Percentiles rank a stretch among this genome's conserved stretches.
Evolutionary conservation across 768 basidiomycete species (phyloP).

Genomic region (Calocybe cyanea): DNA sequence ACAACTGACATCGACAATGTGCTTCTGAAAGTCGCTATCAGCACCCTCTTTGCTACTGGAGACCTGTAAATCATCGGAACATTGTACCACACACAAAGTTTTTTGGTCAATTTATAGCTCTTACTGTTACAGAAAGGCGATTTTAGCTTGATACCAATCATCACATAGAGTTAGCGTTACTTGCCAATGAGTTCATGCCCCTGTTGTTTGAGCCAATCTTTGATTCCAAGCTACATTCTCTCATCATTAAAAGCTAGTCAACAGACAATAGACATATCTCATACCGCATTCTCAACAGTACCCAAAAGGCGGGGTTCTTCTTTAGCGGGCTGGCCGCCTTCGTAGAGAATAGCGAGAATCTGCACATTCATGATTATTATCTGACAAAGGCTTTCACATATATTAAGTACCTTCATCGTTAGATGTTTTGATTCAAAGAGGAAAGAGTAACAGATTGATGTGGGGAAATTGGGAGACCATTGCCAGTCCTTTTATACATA

Average conservation of each 20-base stretch:
- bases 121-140: too few species aligned
- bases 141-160: too few species aligned
- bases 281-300: slow-evolving; percentile 75
- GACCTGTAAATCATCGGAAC: too few species aligned
- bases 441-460: too few species aligned
- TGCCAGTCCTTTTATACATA: slow-evolving; percentile 6
- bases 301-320: slow-evolving; percentile 76
- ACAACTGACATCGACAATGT: slow-evolving; percentile 78
- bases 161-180: slow-evolving; percentile 17
- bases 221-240: slow-evolving; percentile 59
- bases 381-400: too few species aligned
- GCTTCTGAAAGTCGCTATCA: slow-evolving; percentile 77
- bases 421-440: neutral
- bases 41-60: slow-evolving; percentile 82
- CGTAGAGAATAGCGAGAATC: slow-evolving; percentile 75
- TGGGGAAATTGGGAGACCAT: neutral
- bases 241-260: slow-evolving; percentile 4
- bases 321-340: slow-evolving; percentile 59
- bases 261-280: slow-evolving; percentile 4
- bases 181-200: slow-evolving; percentile 76
- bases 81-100: too few species aligned
- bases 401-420: slow-evolving; percentile 41
- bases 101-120: too few species aligned
- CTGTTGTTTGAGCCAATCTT: slow-evolving; percentile 59
- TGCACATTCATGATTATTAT: too few species aligned